Conservation (phyloP, 805 yeast genomes). For the Debaryomyces hansenii region DNA sequence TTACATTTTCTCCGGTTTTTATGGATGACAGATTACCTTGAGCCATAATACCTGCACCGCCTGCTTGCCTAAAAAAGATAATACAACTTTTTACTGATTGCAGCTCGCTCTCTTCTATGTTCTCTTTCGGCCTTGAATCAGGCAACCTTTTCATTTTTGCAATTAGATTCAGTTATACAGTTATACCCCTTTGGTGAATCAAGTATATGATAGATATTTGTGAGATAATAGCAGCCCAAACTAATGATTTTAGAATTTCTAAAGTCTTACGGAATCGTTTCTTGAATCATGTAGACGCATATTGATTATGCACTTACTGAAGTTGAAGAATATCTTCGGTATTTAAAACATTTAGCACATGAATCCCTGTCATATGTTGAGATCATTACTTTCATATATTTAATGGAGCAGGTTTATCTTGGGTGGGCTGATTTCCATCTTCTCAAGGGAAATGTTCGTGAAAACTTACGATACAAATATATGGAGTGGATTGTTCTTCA, state of each 20-base stretch:
- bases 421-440: constrained; percentile 49
- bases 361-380: constrained; percentile 35
- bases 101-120: neutral
- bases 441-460: constrained; percentile 12
- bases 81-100: neutral
- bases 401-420: constrained; percentile 51
- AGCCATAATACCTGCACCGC: constrained; percentile 33
- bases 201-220: no score
- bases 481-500: constrained; percentile 55
- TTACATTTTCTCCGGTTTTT: constrained; percentile 18
- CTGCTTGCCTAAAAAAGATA: constrained; percentile 27
- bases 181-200: no score
- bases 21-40: neutral
- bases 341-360: constrained; percentile 27
- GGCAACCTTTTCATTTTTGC: no score
- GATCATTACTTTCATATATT: constrained; percentile 43
- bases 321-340: constrained; percentile 39
- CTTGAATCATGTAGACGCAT: neutral
- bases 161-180: no score
- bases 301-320: constrained; percentile 12
- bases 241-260: no score
- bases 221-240: no score
- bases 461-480: constrained; percentile 42
- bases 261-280: no score
- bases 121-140: no score